Base-by-base conservation (phyloP, 345 rosid genomes). In the Raphanus sativus region DNA sequence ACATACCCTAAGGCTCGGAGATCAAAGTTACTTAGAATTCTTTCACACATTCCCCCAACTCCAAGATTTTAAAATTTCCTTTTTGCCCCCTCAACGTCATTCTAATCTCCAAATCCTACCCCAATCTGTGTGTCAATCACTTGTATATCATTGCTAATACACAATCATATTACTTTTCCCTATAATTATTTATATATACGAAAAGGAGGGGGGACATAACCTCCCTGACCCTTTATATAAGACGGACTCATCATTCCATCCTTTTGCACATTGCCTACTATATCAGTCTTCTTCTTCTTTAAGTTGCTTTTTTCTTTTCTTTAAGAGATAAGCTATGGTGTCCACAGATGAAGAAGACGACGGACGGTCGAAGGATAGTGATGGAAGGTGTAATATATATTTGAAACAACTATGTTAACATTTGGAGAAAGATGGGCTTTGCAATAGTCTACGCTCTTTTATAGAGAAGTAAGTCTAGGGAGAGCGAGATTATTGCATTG, bases 401-500 rank as follows among this genome's bases (percentile, higher is more conserved):
- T 45, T 45, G 81, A 45, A 65, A 71, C 67, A 72, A 33, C 21
- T 17, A 16, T 33, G 73, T 34, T 6, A 16, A 42, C 24, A 40
- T 9, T 0, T 71, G 52, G 30, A 65, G 67, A 71, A 58, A 58
- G 67, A 77, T 40, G 62, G 32, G 81, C 81, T 73, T 78, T 52
- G 81, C 50, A 78, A 78, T 78, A 78, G 65, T 78, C 74, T 78
- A 73, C 81, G 81, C 81, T 78, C 77, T 78, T 73, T 62, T 65
- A 10, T 67, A 78, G 81, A 73, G 69, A 78, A 36, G 68, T 61
- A 78, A 67, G 38, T 78, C 81, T 78, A 25, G 81, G 58, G 24
- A 78, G 81, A 78, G 69, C 81, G 81, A 78, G 69, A 67, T 73
- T 78, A 78, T 78, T 78, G 81, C 81, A 67, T 78, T 78, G 81